Evolutionary conservation across 176 grass and related monocot species (phyloP).

Genomic region (Juncus inflexus): DNA sequence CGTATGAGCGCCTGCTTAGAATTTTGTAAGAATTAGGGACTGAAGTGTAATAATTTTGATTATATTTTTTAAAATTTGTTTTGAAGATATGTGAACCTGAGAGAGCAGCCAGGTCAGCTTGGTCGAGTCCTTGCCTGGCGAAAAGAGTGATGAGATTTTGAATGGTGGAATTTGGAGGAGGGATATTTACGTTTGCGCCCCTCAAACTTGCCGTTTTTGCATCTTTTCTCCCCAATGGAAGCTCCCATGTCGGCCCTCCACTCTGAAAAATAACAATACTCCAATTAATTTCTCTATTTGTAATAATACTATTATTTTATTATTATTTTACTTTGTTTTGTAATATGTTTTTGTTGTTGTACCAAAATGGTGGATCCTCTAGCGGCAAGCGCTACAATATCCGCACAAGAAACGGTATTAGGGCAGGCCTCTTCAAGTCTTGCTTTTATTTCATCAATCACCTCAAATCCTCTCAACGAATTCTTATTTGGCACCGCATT

Average conservation of each 20-base stretch:
- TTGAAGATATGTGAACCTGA: constrained; percentile 42
- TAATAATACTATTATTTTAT: background rate
- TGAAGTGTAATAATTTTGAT: background rate
- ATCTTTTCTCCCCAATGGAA: constrained; percentile 85
- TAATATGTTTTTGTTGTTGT: constrained; percentile 2
- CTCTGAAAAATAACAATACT: constrained; percentile 29
- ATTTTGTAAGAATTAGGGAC: background rate
- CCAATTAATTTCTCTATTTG: background rate
- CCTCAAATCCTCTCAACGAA: constrained; percentile 78
- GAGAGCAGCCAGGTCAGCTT: constrained; percentile 66
- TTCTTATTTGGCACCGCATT: constrained; percentile 60
- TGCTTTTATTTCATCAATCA: constrained; percentile 72
- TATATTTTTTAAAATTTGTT: background rate
- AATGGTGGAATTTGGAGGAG: constrained; percentile 67
- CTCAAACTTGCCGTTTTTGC: constrained; percentile 67
- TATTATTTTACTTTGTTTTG: background rate
- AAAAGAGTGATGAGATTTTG: constrained; percentile 58
- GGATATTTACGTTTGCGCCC: constrained; percentile 74
- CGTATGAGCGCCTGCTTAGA: constrained; percentile 70
- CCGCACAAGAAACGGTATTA: constrained; percentile 63
- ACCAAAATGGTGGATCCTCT: constrained; percentile 67
- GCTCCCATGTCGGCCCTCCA: constrained; percentile 75
- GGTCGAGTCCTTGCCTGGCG: constrained; percentile 53
- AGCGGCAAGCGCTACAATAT: constrained; percentile 62
- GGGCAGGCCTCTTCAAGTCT: constrained; percentile 71